Conservation (phyloP, 345 rosid genomes). For the Rhodamnia argentea region DNA sequence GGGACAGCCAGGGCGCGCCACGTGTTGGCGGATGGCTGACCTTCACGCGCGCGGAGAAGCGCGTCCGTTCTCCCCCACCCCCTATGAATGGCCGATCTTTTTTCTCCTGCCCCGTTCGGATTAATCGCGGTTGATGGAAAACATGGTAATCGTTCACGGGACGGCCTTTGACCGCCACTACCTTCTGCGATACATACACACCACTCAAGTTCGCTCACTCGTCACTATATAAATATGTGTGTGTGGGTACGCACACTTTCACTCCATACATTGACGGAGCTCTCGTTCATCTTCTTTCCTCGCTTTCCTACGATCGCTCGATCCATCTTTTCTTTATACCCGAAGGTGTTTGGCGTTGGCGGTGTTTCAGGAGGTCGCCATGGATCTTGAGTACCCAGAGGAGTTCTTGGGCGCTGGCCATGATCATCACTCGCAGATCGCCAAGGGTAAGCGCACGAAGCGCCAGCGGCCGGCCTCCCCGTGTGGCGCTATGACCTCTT, state of each 20-base stretch:
- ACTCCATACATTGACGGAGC: not conserved
- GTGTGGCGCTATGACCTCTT: constrained; percentile 13
- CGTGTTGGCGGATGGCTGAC: not conserved
- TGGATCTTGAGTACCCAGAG: not conserved
- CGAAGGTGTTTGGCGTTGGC: not conserved
- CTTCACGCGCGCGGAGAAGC: not conserved
- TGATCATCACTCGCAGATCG: constrained; percentile 18
- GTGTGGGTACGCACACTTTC: no score
- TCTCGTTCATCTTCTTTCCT: not conserved
- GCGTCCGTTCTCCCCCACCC: not conserved
- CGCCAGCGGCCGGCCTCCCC: constrained; percentile 59
- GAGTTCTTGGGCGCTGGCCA: not conserved
- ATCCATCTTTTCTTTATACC: no score
- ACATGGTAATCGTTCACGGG: not conserved
- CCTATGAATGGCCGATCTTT: no score
- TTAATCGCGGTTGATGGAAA: no score
- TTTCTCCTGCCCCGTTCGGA: no score
- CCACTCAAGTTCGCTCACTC: not conserved
- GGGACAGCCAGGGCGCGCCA: not conserved
- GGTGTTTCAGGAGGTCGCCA: not conserved
- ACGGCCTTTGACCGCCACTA: not conserved
- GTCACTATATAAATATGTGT: not conserved
- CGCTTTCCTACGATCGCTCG: not conserved
- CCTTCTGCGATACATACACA: not conserved
- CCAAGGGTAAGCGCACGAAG: constrained; percentile 78